These are phyloP conservation scores for Thozetella sp. DNA, from an alignment of 495 filamentous ascomycete species.

Conservation along the genomic window DNA sequence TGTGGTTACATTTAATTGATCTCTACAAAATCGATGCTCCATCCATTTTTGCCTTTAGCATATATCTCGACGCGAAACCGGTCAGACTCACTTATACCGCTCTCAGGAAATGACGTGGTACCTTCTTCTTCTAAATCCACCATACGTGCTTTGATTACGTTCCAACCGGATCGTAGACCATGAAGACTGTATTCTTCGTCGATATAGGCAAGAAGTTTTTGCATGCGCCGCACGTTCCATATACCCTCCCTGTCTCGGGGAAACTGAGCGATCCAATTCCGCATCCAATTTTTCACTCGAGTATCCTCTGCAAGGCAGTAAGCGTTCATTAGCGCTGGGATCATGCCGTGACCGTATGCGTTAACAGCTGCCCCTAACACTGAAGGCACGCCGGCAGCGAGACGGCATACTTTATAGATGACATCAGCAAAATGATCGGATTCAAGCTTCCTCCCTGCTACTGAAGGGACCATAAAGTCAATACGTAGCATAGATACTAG, in stretches of 20 bases:
- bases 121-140: neutral
- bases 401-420: neutral
- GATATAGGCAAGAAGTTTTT: neutral
- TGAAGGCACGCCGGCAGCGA: neutral
- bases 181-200: neutral
- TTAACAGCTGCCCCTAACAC: neutral
- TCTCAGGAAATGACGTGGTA: neutral
- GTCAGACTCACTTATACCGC: neutral
- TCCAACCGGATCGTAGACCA: neutral
- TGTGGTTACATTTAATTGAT: neutral
- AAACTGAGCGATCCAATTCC: neutral
- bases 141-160: neutral
- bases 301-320: neutral
- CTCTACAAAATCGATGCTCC: neutral
- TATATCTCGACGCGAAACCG: neutral
- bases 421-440: neutral
- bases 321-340: neutral
- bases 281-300: neutral
- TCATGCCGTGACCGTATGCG: neutral
- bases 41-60: neutral
- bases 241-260: neutral
- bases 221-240: neutral
- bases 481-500: neutral
- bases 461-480: neutral
- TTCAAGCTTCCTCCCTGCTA: neutral